Conservation (phyloP, 2,329 filamentous ascomycete genomes). For the Epichloe bromicola region DNA sequence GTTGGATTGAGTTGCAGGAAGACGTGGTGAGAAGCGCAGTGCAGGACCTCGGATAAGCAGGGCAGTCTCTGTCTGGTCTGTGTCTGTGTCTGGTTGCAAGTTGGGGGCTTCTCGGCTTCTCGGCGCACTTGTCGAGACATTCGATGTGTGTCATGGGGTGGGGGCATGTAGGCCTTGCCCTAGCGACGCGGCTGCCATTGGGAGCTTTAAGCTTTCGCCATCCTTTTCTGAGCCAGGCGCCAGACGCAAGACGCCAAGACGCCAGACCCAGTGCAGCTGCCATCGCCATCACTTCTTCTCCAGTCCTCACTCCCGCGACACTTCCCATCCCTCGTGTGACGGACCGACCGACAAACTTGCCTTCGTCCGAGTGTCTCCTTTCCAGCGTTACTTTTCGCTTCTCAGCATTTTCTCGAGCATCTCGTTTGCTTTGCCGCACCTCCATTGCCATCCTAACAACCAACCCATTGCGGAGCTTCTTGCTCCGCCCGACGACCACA, state of each 20-base stretch:
- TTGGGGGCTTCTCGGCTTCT: no score
- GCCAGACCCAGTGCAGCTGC: neutral
- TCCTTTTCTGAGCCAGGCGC: constrained; percentile 1
- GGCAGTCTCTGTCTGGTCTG: no score
- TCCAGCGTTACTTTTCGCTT: neutral
- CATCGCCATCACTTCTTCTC: constrained; percentile 3
- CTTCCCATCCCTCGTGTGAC: neutral
- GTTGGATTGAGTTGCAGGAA: no score
- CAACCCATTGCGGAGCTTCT: constrained; percentile 1
- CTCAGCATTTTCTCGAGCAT: neutral
- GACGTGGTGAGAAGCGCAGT: no score
- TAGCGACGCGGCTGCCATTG: no score
- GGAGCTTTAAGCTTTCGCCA: constrained; percentile 7
- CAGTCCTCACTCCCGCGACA: neutral
- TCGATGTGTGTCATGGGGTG: no score
- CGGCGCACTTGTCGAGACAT: no score
- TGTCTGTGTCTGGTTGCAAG: no score
- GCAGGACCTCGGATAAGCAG: no score
- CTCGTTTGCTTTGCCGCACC: constrained; percentile 4
- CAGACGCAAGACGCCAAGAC: no score
- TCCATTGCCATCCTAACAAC: neutral
- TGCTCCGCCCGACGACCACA: constrained; percentile 1
- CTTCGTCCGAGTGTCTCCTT: neutral
- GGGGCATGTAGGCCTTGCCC: no score
- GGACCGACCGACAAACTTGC: neutral